These are phyloP conservation scores for Cordyceps tenuipes DNA, from an alignment of 2,329 filamentous ascomycete species.

Conservation along the genomic window DNA sequence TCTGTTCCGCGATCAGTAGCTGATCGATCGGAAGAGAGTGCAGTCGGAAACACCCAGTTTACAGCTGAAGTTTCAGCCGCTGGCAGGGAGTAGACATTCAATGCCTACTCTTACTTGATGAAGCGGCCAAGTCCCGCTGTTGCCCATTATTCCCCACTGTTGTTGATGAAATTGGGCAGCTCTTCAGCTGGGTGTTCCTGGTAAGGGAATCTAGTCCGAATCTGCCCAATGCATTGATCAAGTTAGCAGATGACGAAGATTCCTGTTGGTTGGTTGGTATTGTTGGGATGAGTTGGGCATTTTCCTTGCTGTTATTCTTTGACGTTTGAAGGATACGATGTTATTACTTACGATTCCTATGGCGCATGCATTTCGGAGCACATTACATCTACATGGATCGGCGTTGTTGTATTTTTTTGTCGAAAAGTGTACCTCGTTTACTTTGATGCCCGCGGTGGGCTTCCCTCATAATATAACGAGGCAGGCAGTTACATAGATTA, in stretches of 20 bases:
- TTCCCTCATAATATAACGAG: constrained; percentile 12
- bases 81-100: constrained; percentile 8
- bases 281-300: neutral
- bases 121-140: neutral
- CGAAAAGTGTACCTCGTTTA: constrained; percentile 7
- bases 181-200: constrained; percentile 6
- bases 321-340: neutral
- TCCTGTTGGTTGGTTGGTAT: neutral
- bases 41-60: constrained; percentile 14
- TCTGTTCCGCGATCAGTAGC: constrained; percentile 32
- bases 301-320: neutral
- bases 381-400: constrained; percentile 4
- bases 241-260: constrained; percentile 1
- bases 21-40: constrained; percentile 23
- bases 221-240: constrained; percentile 6
- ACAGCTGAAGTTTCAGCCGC: constrained; percentile 23
- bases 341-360: constrained; percentile 7
- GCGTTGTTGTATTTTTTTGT: neutral
- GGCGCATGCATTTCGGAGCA: constrained; percentile 12
- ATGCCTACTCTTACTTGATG: neutral
- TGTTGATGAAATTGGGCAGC: constrained; percentile 10
- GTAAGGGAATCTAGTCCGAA: constrained; percentile 6
- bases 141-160: neutral
- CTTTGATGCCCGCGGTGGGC: constrained; percentile 2
- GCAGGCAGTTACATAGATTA: constrained; percentile 13